phyloP scores from a whole-genome alignment of 2,329 filamentous ascomycete genomes.

The Scedosporium aurantiacum region DNA sequence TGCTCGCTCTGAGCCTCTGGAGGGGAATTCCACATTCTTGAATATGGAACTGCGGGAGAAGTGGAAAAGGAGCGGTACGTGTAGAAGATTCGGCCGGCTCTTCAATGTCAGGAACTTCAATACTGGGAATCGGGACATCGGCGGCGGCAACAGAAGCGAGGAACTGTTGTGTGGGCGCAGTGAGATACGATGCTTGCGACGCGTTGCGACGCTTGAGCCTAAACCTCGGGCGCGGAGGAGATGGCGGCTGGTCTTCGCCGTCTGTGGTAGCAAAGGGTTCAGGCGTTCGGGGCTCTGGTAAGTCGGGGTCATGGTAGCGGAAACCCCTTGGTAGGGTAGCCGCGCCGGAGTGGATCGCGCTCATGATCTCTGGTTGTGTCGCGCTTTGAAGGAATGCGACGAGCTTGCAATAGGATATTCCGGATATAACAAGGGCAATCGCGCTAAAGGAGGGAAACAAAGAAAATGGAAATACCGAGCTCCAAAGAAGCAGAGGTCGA shows the following conservation, averaged over 20 bases:
- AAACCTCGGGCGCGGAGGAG: slow-evolving; percentile 41
- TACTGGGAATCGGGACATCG: slow-evolving; percentile 53
- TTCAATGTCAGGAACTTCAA: slow-evolving; percentile 45
- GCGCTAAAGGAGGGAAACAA: neutral
- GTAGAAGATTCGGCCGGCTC: slow-evolving; percentile 27
- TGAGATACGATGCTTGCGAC: slow-evolving; percentile 37
- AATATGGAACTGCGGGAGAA: slow-evolving; percentile 22
- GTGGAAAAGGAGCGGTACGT: slow-evolving; percentile 23
- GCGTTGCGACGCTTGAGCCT: slow-evolving; percentile 44
- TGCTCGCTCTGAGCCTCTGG: slow-evolving; percentile 25
- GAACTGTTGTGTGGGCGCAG: slow-evolving; percentile 53
- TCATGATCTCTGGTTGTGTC: slow-evolving; percentile 22
- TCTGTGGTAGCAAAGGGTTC: slow-evolving; percentile 30
- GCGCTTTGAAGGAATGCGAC: neutral
- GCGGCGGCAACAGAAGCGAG: slow-evolving; percentile 56
- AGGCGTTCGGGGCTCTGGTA: slow-evolving; percentile 36
- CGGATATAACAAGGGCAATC: neutral
- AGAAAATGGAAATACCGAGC: no score
- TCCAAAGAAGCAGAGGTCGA: neutral
- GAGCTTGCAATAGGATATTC: neutral
- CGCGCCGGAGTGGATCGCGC: slow-evolving; percentile 32
- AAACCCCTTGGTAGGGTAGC: slow-evolving; percentile 33
- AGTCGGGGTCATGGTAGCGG: slow-evolving; percentile 21
- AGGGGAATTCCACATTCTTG: slow-evolving; percentile 19
- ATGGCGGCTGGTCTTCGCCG: slow-evolving; percentile 28